Base-by-base conservation (phyloP, 306 rosid genomes). In the Castanopsis chinensis region DNA sequence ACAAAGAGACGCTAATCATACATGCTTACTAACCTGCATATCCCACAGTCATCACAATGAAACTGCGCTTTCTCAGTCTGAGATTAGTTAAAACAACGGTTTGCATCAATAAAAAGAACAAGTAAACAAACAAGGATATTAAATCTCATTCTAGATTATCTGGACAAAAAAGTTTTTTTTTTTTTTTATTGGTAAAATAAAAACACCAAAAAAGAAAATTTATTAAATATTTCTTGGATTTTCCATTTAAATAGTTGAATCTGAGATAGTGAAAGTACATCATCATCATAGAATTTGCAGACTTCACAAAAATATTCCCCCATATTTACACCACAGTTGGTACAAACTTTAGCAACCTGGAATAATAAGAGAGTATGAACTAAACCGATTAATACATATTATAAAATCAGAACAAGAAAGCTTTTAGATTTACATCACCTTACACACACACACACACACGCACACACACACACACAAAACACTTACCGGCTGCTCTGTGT, bases 11-110 rank as follows among this genome's bases (percentile, higher is more conserved):
- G 7, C 45, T 73, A 71, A 32, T 69, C 45, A 67, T 80, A 72
- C 51, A 51, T 69, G 21, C 30, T 75, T 60, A 72, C 85, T 67
- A 52, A 95, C 98, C 99, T 93, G 87, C 98, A 95, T 86, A 95
- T 93, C 86, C 99, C 99, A 85, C 99, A 95, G 77, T 95, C 98
- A 56, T 90, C 83, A 72, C 98, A 95, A 81, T 95, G 99, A 87
- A 95, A 95, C 73, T 90, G 94, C 30, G 79, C 88, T 84, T 91
- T 95, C 73, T 82, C 88, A 0, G 74, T 83, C 99, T 95, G 93
- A 82, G 80, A 13, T 72, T 70, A 28, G 67, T 63, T n/a, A 7
- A 21, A 81, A 54, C 73, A 78, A 49, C 33, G 19, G 52, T 77
- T 73, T 72, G 75, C 72, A 75, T 74, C 71, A 79, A 30, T 19